Base-by-base conservation (phyloP, 495 filamentous ascomycete species). In the Penicillium samsonianum region DNA sequence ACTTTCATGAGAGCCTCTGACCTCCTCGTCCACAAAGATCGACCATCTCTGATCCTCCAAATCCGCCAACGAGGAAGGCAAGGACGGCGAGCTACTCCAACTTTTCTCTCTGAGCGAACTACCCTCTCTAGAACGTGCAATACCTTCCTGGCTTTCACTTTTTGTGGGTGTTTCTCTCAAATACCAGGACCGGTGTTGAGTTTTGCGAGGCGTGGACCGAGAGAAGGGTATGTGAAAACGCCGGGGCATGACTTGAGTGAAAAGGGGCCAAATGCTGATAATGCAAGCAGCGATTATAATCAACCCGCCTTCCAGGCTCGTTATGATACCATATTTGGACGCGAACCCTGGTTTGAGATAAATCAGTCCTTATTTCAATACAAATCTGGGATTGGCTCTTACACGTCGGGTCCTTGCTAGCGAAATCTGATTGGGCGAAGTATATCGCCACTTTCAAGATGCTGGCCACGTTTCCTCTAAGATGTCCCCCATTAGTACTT, bases 221-320 rank as follows among this genome's bases (percentile, higher is more conserved):
- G 50, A 53, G 5, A 46, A 17, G 10, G 43, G 52, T 31, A 28
- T 56, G 3, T 47, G 30, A 5, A 63, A 38, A 41, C 37, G 23
- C 9, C 44, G 35, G 0, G 63, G 60, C n/a, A 65, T 30, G 37
- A 60, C 37, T 3, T 41, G 50, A 6, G 58, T 61, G 17, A 66
- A 55, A 22, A 67, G 46, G 2, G 64, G 61, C 64, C 64, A 67
- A n/a, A 61, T 64, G 1, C 51, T 50, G 9, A 62, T 56, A 16
- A 67, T 58, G 33, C 61, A 67, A 10, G 64, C 61, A 20, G 64
- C 58, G 19, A 67, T 54, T 28, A 67, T 59, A 11, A 64, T 52
- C 20, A 67, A 31, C 0, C 35, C 58, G 0, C 55, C 47, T 57
- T 64, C 64, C 14, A 67, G 33, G 3, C 52, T 23, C 2, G 48